Evolutionary conservation across 176 grass and related monocot genomes (phyloP), one percentile per base, ranked within the genome.

Genomic region (Hordeum marinum): DNA sequence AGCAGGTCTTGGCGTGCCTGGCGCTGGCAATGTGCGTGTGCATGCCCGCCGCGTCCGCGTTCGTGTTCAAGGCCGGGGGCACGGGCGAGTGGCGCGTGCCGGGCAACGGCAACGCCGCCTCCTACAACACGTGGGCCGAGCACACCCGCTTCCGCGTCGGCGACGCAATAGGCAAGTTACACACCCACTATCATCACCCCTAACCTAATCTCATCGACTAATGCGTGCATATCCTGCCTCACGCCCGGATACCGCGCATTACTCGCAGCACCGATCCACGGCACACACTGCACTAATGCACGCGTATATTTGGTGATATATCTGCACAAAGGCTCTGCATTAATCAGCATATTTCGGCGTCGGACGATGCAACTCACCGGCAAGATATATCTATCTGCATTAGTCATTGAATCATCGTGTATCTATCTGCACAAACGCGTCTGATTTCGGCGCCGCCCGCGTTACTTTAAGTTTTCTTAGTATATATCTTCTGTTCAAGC

Each of bases 71-170:
- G 80, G 96, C 90, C 21, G 91, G 93, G 7, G 91, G 93, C 63
- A 87, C 88, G 8, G 90, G 87, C 17, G 68, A 86, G 43, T 96
- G 96, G 91, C 85, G 76, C 43, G 82, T 89, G 18, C 91, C 91
- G 10, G 54, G 37, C 40, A 80, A 68, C 23, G 8, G 48, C 40
- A 86, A 85, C 48, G 77, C 83, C 54, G 54, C 24, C 60, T 73
- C 91, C 1, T 96, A 96, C 84, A 94, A 88, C 82, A 86, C 84
- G 14, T 96, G 93, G 96, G 96, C 96, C 12, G 80, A 92, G 68
- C 89, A 80, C 68, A 90, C 75, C 82, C 93, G 96, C 21, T 99
- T 99, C 45, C 79, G 91, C 84, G 72, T 90, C 20, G 96, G 91
- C 24, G 96, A 99, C 79, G 86, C 86, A 32, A 45, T 98, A 80